Evolutionary conservation across 2,329 filamentous ascomycete species (phyloP), one percentile per base, ranked within the genome.

Genomic region (Ceratocystis albifundus): DNA sequence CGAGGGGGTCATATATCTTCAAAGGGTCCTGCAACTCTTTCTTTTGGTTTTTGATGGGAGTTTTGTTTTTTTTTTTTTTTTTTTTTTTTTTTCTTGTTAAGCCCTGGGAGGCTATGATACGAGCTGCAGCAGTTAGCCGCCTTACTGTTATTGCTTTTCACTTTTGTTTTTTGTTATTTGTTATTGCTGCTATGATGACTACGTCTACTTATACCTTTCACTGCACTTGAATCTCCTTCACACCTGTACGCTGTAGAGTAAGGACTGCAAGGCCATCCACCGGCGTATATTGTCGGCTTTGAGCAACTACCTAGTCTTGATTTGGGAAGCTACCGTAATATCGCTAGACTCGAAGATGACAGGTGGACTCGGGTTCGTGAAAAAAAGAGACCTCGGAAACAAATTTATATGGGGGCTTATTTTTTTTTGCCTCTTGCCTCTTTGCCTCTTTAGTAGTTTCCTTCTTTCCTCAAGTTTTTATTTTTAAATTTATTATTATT

Each of bases 41-140:
- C 32, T 57, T 30, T 57, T 30, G 53, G 53, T 30, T 57, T 57
- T 57, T 57, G 53, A 30, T 30, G 3, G 53, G 53, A 32, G 25
- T 32, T 57, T 32, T 57, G 25, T 30, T 57, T 32, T 57, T n/a
- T n/a, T n/a, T n/a, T n/a, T n/a, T n/a, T n/a, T n/a, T n/a, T n/a
- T n/a, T n/a, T n/a, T n/a, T n/a, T n/a, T n/a, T n/a, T n/a, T n/a
- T n/a, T n/a, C n/a, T n/a, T n/a, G n/a, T n/a, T 17, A 57, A 17
- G 53, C 28, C 28, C 32, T n/a, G 28, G 46, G 25, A 57, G 53
- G 53, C 53, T 32, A 17, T 32, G 28, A 57, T 32, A 22, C 28
- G 53, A 17, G 53, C 53, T 57, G 25, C 53, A 57, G 53, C 28
- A 57, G 53, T 22, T 32, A 57, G 53, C 53, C 53, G 53, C 17